A percentile compares a stretch with the other conserved stretches of the same genome.
phyloP scores from a whole-genome alignment of 805 yeast species.

The Torulaspora gathmanii region DNA sequence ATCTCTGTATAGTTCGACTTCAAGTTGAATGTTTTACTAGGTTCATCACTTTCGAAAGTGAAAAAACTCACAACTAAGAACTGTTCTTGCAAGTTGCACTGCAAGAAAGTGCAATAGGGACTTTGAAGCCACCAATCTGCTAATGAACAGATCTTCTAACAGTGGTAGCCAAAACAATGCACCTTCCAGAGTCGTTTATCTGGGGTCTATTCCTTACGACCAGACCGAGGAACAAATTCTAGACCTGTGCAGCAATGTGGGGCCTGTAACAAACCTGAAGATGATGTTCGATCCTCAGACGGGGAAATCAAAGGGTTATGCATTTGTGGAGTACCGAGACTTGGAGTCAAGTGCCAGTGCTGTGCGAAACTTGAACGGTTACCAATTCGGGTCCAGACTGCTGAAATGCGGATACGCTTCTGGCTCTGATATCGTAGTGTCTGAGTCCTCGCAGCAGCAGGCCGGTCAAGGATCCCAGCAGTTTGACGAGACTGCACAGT shows the following conservation, averaged over 20 bases:
- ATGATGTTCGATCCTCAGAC: slow-evolving; percentile 83
- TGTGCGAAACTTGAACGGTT: slow-evolving; percentile 79
- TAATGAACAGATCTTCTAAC: slow-evolving; percentile 16
- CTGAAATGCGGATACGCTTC: slow-evolving; percentile 72
- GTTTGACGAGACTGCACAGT: slow-evolving; percentile 8
- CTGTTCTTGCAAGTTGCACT: not conserved
- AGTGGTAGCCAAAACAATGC: slow-evolving; percentile 22
- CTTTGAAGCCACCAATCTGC: not conserved
- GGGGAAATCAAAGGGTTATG: slow-evolving; percentile 87
- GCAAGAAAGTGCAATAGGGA: not conserved
- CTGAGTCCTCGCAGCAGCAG: slow-evolving; percentile 9
- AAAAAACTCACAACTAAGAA: slow-evolving; percentile 1
- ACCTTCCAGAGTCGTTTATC: slow-evolving; percentile 52
- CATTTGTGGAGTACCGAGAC: slow-evolving; percentile 79
- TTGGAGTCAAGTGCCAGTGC: slow-evolving; percentile 86
- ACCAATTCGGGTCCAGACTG: slow-evolving; percentile 63
- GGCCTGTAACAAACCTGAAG: slow-evolving; percentile 74
- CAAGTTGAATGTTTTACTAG: not conserved
- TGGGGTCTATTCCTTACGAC: slow-evolving; percentile 88
- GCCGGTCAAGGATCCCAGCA: slow-evolving; percentile 8
- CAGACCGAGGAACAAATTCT: slow-evolving; percentile 90
- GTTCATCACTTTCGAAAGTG: slow-evolving; percentile 7
- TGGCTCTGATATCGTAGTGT: slow-evolving; percentile 39
- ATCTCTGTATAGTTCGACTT: not conserved
- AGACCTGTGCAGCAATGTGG: slow-evolving; percentile 80